Percentiles rank a stretch among this genome's conserved stretches.
These are phyloP conservation scores for Penicillium thymicola DNA, from an alignment of 2,329 filamentous ascomycete species.

Conservation along the genomic window DNA sequence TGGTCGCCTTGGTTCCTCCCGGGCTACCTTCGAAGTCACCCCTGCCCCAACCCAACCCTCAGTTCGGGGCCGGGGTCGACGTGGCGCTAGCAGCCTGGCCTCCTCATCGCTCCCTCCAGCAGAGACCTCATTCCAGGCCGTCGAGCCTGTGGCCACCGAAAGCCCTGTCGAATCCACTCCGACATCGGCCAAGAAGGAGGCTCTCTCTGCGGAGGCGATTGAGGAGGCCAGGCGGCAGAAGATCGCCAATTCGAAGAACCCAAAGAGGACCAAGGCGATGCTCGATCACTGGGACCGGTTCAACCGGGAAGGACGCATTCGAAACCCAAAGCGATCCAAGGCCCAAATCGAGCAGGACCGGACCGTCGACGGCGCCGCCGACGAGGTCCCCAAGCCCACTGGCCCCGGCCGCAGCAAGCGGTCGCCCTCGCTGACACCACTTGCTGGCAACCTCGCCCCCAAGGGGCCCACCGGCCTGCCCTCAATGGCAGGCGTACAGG, in stretches of 20 bases:
- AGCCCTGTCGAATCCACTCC: constrained; percentile 10
- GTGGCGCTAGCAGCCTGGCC: constrained; percentile 18
- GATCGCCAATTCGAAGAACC: constrained; percentile 45
- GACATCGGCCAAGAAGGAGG: constrained; percentile 14
- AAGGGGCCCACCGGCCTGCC: constrained; percentile 19
- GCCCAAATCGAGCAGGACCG: constrained; percentile 44
- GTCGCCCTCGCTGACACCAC: constrained; percentile 21
- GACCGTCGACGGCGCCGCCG: constrained; percentile 26
- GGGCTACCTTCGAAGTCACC: constrained; percentile 22
- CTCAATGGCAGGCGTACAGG: constrained; percentile 15
- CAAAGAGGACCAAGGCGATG: constrained; percentile 45
- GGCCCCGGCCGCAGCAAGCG: constrained; percentile 25
- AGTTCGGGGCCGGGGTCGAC: constrained; percentile 23
- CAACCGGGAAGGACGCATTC: constrained; percentile 42
- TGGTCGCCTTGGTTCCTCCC: constrained; percentile 20
- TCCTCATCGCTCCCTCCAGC: constrained; percentile 7
- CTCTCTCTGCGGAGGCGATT: constrained; percentile 22
- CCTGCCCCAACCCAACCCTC: constrained; percentile 18
- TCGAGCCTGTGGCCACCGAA: constrained; percentile 14
- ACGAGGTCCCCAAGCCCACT: constrained; percentile 24
- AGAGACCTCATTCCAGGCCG: constrained; percentile 13
- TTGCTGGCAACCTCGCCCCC: constrained; percentile 21
- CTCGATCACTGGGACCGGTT: constrained; percentile 46
- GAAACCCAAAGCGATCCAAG: constrained; percentile 45
- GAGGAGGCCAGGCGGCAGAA: constrained; percentile 38